Evolutionary conservation across 176 grass and related monocot genomes (phyloP), one percentile per base, ranked within the genome.

Genomic region (Cenchrus purpureus): DNA sequence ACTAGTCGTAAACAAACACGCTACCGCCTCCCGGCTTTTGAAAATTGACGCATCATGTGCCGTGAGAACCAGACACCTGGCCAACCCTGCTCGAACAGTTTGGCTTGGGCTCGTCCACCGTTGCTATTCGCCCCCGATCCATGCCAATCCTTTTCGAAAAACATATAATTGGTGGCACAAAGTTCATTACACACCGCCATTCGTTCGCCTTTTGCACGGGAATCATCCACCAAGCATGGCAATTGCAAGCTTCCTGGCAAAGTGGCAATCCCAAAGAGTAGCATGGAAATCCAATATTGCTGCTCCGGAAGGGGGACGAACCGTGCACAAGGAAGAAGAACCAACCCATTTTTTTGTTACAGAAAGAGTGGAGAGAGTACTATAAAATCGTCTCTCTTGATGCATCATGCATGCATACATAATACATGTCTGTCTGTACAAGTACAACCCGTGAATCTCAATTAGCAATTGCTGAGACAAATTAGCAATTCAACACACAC

Each of bases 371-470:
- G 32, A 2, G 14, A 32, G 5, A 79, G 25, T 29, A 66, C 1
- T 8, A 0, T 12, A 7, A 0, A 19, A 15, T n/a, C 14, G 7
- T 44, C 28, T 50, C 65, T 10, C 10, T 60, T 8, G 9, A 10
- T 44, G 3, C 1, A 61, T 8, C 6, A 10, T 44, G 3, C 1
- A 61, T 57, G 16, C 56, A 55, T 0, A 77, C 58, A 22, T 60
- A 60, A 60, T 62, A 62, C 59, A 62, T 12, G 34, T 11, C 20
- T 16, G 29, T 11, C 16, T 69, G 64, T 37, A 12, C 13, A 4
- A 40, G 17, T 75, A 87, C 85, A 68, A 8, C 37, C 37, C 40
- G 28, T 17, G 37, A 51, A 51, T 82, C 50, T 17, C 68, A 62
- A 53, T 65, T 65, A 64, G 46, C 13, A 28, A 37, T 69, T 44